phyloP scores from a whole-genome alignment of 2,329 filamentous ascomycete species.

The Orbilia brochopaga region DNA sequence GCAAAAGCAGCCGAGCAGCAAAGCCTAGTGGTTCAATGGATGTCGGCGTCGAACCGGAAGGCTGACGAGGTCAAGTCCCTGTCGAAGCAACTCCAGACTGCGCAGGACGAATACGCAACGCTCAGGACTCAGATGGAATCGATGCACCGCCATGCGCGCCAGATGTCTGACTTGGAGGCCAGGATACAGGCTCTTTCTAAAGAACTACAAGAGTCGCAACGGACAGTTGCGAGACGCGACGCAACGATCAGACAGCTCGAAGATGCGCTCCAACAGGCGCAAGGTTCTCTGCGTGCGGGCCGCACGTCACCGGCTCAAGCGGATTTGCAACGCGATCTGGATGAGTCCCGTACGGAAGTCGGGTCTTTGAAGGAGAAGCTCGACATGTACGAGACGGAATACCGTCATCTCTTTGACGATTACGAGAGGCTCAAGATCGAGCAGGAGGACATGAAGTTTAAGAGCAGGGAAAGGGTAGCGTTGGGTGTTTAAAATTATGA shows the following conservation, averaged over 20 bases:
- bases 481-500: conserved; percentile 29
- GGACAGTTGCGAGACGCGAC: conserved; percentile 32
- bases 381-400: conserved; percentile 48
- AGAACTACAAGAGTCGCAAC: conserved; percentile 35
- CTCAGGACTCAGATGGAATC: conserved; percentile 35
- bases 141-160: conserved; percentile 28
- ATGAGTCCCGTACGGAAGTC: conserved; percentile 32
- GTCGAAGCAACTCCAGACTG: conserved; percentile 24
- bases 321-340: conserved; percentile 35
- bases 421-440: conserved; percentile 40
- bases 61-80: conserved; percentile 37
- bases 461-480: conserved; percentile 33
- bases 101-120: conserved; percentile 26
- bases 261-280: conserved; percentile 31
- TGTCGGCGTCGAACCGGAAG: conserved; percentile 38
- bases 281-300: conserved; percentile 20
- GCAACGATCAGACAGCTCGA: conserved; percentile 37
- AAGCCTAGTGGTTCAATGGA: conserved; percentile 33
- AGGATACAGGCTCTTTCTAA: conserved; percentile 38
- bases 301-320: conserved; percentile 33
- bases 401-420: conserved; percentile 43
- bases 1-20: conserved; percentile 31
- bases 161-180: conserved; percentile 34
- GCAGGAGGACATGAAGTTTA: conserved; percentile 26
- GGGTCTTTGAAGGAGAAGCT: conserved; percentile 35